These are phyloP conservation scores for Phytopythium vexans DNA, from an alignment of 352 stramenopile species.

Conservation along the genomic window DNA sequence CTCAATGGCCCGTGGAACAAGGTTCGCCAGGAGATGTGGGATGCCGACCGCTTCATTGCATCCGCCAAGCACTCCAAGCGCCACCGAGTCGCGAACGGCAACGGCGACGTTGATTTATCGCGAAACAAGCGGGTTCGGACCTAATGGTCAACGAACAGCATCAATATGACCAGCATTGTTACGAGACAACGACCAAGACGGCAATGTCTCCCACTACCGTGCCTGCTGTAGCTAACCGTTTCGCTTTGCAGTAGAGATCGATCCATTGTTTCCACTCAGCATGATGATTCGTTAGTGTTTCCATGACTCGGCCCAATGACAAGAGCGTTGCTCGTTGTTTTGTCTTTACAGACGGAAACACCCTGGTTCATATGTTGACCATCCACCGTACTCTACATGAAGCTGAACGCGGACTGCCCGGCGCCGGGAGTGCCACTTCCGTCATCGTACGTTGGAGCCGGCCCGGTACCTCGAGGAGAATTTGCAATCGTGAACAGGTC, in stretches of 20 bases:
- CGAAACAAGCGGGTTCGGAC: slow-evolving; percentile 29
- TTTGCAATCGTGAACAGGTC: slow-evolving; percentile 85
- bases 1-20: slow-evolving; percentile 85
- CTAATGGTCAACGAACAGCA: slow-evolving; percentile 2
- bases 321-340: too few relatives aligned
- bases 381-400: slow-evolving; percentile 72
- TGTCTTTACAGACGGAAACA: too few relatives aligned
- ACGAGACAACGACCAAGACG: too few relatives aligned
- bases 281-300: too few relatives aligned
- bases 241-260: too few relatives aligned
- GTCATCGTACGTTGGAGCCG: slow-evolving; percentile 14
- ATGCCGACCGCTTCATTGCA: slow-evolving; percentile 49
- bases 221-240: too few relatives aligned
- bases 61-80: slow-evolving; percentile 37
- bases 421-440: slow-evolving; percentile 11
- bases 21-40: slow-evolving; percentile 72
- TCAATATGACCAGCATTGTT: neutral
- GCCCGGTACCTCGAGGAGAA: slow-evolving; percentile 50
- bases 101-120: too few relatives aligned
- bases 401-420: slow-evolving; percentile 83
- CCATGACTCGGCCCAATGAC: too few relatives aligned
- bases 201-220: too few relatives aligned
- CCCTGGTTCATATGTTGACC: too few relatives aligned
- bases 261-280: too few relatives aligned
- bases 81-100: too few relatives aligned